Conservation (phyloP, 2,329 filamentous ascomycete genomes). For the Pyrenochaeta sp. region DNA sequence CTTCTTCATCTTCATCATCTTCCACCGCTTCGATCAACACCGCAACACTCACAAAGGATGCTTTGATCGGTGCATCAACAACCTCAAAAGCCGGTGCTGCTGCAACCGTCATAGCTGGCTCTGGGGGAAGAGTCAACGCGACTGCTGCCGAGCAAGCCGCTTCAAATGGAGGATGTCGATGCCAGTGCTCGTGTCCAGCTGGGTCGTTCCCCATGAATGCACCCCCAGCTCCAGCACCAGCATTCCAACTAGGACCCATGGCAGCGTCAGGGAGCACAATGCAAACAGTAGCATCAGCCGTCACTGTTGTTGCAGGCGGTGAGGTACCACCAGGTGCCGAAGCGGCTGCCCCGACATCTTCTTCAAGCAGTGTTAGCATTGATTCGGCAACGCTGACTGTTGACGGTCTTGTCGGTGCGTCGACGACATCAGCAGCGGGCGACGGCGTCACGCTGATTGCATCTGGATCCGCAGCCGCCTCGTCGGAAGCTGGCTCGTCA, state of each 20-base stretch:
- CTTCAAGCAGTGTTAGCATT: conserved; percentile 14
- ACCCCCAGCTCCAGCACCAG: conserved; percentile 30
- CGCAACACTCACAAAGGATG: conserved; percentile 20
- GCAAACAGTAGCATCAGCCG: conserved; percentile 30
- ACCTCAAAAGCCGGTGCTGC: conserved; percentile 12
- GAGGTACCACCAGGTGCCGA: conserved; percentile 15
- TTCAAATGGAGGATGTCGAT: conserved; percentile 33
- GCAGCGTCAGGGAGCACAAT: conserved; percentile 28
- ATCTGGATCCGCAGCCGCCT: conserved; percentile 10
- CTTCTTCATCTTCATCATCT: conserved; percentile 10
- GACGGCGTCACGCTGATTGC: conserved; percentile 26
- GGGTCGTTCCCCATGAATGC: conserved; percentile 42
- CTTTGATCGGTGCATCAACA: conserved; percentile 21
- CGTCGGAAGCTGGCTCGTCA: conserved; percentile 1
- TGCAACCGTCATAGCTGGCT: conserved; percentile 35
- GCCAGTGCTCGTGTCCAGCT: conserved; percentile 41
- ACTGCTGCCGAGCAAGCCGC: conserved; percentile 19
- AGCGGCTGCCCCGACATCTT: conserved; percentile 14
- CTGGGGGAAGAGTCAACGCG: conserved; percentile 9
- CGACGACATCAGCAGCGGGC: conserved; percentile 28
- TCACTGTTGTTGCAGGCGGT: conserved; percentile 33
- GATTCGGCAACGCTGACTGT: conserved; percentile 34
- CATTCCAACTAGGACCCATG: conserved; percentile 39
- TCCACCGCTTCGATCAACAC: conserved; percentile 15
- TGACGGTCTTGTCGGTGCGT: conserved; percentile 19